These are phyloP conservation scores for Pestalotiopsis sp. DNA, from an alignment of 2,329 filamentous ascomycete species.

Conservation along the genomic window DNA sequence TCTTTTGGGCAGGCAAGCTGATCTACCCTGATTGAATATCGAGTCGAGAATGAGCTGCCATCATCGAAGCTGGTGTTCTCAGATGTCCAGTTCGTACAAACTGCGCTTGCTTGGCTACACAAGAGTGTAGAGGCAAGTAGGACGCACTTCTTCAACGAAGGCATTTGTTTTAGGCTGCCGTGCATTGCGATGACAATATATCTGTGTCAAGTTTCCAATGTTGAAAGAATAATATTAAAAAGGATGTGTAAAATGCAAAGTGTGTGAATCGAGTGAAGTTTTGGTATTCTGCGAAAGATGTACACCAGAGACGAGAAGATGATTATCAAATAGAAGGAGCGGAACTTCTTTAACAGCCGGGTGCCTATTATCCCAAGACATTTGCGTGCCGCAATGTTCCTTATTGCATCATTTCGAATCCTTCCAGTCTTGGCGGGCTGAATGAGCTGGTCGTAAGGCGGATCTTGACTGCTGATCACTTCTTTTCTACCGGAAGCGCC, in stretches of 20 bases:
- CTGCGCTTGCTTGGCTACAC: not conserved
- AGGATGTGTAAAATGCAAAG: no score
- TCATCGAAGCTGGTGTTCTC: not conserved
- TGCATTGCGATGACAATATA: not conserved
- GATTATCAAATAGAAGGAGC: not conserved
- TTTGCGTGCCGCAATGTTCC: not conserved
- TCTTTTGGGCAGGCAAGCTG: not conserved
- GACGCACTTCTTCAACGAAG: not conserved
- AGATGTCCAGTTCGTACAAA: not conserved
- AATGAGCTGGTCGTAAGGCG: not conserved
- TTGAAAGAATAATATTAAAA: not conserved
- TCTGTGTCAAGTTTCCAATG: not conserved
- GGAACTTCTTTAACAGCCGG: not conserved
- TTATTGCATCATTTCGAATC: not conserved
- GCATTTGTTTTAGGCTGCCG: not conserved
- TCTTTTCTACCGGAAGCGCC: no score
- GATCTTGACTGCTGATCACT: not conserved
- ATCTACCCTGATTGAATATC: not conserved
- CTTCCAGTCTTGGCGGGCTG: not conserved
- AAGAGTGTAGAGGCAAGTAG: not conserved
- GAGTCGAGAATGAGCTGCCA: not conserved
- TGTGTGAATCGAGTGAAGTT: not conserved
- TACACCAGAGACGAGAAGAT: not conserved
- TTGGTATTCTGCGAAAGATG: not conserved
- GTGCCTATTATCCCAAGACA: not conserved